Percentiles rank a stretch among this genome's conserved stretches.
Evolutionary conservation across 1,284 basidiomycete genomes (phyloP).

Genomic region (Pisolithus thermaeus): DNA sequence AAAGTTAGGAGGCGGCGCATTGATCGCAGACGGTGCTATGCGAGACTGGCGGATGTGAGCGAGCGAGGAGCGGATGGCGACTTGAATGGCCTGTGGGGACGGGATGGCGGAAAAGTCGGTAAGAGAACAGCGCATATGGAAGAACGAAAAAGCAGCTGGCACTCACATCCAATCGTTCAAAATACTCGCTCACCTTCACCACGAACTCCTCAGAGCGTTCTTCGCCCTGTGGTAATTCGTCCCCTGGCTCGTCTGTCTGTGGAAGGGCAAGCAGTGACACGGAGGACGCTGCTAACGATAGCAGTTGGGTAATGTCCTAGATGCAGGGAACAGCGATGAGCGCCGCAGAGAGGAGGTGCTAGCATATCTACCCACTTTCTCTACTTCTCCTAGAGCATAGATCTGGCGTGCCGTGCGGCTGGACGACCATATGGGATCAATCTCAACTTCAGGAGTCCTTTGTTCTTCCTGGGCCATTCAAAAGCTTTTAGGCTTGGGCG

Average conservation of each 20-base stretch:
- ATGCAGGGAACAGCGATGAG: neutral
- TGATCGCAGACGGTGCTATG: slow-evolving; percentile 76
- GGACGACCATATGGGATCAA: slow-evolving; percentile 74
- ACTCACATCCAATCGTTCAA: slow-evolving; percentile 72
- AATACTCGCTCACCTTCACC: slow-evolving; percentile 76
- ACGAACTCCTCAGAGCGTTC: slow-evolving; percentile 81
- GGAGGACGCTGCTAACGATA: slow-evolving; percentile 68
- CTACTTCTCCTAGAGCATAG: slow-evolving; percentile 72
- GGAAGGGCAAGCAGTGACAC: slow-evolving; percentile 72
- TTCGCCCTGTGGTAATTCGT: slow-evolving; percentile 66
- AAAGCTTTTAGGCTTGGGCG: neutral
- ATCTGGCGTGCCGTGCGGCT: slow-evolving; percentile 77
- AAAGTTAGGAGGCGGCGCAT: slow-evolving; percentile 65
- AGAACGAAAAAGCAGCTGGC: neutral
- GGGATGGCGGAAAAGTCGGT: neutral
- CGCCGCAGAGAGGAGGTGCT: neutral
- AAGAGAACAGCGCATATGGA: neutral
- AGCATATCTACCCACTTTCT: slow-evolving; percentile 48
- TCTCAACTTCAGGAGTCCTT: slow-evolving; percentile 27
- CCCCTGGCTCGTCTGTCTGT: slow-evolving; percentile 63
- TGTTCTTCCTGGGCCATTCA: slow-evolving; percentile 8
- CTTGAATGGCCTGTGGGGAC: slow-evolving; percentile 56
- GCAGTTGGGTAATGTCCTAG: slow-evolving; percentile 69
- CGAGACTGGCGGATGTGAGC: slow-evolving; percentile 75
- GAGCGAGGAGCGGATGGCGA: slow-evolving; percentile 66